Evolutionary conservation across 163 green algal genomes (phyloP).

Genomic region (Volvox carteri): DNA sequence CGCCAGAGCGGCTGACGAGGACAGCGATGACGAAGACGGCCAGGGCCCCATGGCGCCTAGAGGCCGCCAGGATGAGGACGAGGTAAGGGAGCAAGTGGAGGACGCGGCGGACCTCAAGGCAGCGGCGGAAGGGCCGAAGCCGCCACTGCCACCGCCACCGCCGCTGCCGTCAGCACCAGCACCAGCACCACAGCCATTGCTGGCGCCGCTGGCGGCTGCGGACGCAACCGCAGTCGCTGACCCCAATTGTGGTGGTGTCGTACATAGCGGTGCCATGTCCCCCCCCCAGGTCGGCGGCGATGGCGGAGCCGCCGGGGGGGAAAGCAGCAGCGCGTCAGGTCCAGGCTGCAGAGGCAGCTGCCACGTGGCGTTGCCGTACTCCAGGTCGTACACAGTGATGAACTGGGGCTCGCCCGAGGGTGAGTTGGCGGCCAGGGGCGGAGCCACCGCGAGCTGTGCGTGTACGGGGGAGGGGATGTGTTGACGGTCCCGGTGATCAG

Average conservation of each 20-base stretch:
- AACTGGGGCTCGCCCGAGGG: neutral
- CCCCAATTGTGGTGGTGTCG: too few species aligned
- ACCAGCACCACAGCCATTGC: neutral
- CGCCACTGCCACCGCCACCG: neutral
- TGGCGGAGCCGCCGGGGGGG: neutral
- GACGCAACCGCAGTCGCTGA: neutral
- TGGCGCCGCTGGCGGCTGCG: neutral
- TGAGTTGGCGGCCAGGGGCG: neutral
- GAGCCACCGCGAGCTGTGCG: slow-evolving; percentile 36
- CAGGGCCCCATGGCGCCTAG: too few species aligned
- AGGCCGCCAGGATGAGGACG: too few species aligned
- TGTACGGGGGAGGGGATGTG: too few species aligned
- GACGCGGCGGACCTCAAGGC: too few species aligned
- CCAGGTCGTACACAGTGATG: slow-evolving; percentile 50
- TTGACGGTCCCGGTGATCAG: too few species aligned
- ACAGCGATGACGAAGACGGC: neutral
- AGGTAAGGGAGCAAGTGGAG: too few species aligned
- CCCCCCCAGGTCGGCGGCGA: too few species aligned
- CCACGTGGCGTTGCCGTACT: slow-evolving; percentile 46
- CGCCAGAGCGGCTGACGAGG: too few species aligned
- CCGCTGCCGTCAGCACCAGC: neutral
- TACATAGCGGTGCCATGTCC: too few species aligned
- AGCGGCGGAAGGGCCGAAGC: too few species aligned
- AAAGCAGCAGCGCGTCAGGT: slow-evolving; percentile 8
- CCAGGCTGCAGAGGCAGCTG: slow-evolving; percentile 41